A percentile compares a stretch with the other conserved stretches of the same genome.
Evolutionary conservation across 208 protist species (phyloP).

Genomic region (Leptomonas seymouri): DNA sequence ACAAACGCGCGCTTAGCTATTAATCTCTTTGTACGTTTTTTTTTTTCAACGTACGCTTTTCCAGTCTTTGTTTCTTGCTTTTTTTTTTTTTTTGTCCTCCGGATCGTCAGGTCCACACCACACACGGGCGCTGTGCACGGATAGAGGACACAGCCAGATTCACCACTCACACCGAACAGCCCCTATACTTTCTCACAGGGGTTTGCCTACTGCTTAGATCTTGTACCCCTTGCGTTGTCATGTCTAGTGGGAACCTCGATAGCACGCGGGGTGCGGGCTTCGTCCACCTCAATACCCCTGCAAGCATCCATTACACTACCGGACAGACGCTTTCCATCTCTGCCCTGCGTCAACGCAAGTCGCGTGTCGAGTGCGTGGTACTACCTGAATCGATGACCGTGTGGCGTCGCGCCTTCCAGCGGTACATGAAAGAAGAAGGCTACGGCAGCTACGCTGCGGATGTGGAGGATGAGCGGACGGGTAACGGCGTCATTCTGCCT

Average conservation of each 20-base stretch:
- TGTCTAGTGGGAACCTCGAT: constrained; percentile 7
- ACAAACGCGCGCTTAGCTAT: too few relatives aligned
- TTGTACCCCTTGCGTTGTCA: neutral
- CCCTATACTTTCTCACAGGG: neutral
- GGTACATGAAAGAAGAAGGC: constrained; percentile 49
- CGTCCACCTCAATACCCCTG: constrained; percentile 88
- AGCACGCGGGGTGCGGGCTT: constrained; percentile 72
- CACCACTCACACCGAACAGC: neutral
- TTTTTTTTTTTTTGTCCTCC: too few relatives aligned
- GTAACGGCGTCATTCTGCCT: constrained; percentile 60
- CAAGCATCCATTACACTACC: constrained; percentile 68
- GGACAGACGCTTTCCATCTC: constrained; percentile 68
- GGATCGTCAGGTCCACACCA: too few relatives aligned
- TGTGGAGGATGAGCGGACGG: constrained; percentile 60
- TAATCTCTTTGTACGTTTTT: too few relatives aligned
- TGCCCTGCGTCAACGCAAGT: constrained; percentile 47
- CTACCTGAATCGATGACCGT: constrained; percentile 51
- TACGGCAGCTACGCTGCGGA: constrained; percentile 68
- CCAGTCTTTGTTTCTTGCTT: too few relatives aligned
- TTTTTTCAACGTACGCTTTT: too few relatives aligned
- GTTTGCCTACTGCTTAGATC: too few relatives aligned
- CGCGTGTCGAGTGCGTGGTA: constrained; percentile 70
- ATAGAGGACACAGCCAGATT: too few relatives aligned
- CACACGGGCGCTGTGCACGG: too few relatives aligned
- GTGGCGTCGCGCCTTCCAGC: constrained; percentile 62